Evolutionary conservation across 164 flowering plant species (phyloP), one percentile per base, ranked within the genome.

Genomic region (Pachysandra terminalis): DNA sequence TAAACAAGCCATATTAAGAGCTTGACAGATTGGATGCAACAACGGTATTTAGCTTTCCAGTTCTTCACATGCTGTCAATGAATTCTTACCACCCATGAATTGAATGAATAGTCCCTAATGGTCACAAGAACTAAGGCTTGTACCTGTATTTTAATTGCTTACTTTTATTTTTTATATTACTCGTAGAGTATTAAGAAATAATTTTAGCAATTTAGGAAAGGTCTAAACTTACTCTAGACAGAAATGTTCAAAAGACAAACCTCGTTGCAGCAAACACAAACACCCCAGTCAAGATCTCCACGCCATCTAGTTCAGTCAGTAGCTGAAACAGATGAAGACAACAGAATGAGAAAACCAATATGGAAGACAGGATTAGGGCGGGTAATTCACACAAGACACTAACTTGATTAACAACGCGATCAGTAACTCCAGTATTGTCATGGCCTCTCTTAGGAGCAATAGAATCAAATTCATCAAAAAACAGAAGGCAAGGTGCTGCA

Each of bases 241-340:
- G 15, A n/a, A 55, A 41, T 16, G 19, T 57, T 9, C 9, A 16
- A n/a, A 48, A 49, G 41, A 69, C 82, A 75, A 35, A 91, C 98
- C 98, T 95, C 21, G 97, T 92, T 40, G 98, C 98, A 66, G 98
- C 98, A 83, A 95, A 95, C 66, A 95, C 98, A 80, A 95, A 95
- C 32, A 95, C 98, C 56, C 98, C 98, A 52, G 91, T 86, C 73
- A 95, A 77, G 64, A 86, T 88, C 78, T 95, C 98, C 57, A 95
- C 94, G 49, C 98, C 98, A 84, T 95, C 98, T 69, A 95, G 82
- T 78, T 95, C 98, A 65, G 98, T 95, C 65, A 95, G 79, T 70
- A 95, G 86, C 98, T 93, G 86, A 64, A 45, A 73, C 52, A 74
- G 28, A 35, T 52, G 22, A 63, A 48, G 53, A n/a, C 51, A 64